A percentile compares a stretch with the other conserved stretches of the same genome.
Evolutionary conservation across 148 eudicot species (phyloP).

Genomic region (Vaccinium darrowii): DNA sequence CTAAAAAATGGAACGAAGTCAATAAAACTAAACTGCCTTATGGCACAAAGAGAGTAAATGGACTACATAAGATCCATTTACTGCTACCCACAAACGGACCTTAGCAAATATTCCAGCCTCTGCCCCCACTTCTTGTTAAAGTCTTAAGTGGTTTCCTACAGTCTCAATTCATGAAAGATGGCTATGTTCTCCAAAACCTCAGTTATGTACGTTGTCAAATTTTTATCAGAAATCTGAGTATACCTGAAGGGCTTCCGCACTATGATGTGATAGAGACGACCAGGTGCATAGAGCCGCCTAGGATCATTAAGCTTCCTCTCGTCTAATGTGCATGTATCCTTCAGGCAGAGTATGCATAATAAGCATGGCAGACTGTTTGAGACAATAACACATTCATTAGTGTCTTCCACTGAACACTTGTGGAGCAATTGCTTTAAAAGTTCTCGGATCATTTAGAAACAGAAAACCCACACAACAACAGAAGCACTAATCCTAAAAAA

Average conservation of each 20-base stretch:
- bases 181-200: constrained; percentile 1
- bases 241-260: constrained; percentile 91
- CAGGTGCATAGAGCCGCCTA: constrained; percentile 90
- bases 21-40: neutral
- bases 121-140: neutral
- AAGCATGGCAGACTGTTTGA: constrained; percentile 85
- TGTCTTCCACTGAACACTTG: constrained; percentile 4
- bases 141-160: neutral
- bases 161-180: neutral
- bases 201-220: neutral
- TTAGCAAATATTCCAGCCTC: neutral
- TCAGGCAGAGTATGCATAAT: constrained; percentile 82
- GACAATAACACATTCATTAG: constrained; percentile 7
- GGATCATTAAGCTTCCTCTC: constrained; percentile 83
- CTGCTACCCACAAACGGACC: neutral
- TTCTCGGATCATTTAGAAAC: neutral
- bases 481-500: neutral
- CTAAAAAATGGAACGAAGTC: neutral
- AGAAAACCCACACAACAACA: neutral
- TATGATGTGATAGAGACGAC: constrained; percentile 96
- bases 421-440: neutral
- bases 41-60: neutral
- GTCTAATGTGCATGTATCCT: constrained; percentile 87
- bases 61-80: neutral
- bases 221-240: neutral